Conservation (phyloP, 1,284 basidiomycete genomes). For the Naganishia sp. region DNA sequence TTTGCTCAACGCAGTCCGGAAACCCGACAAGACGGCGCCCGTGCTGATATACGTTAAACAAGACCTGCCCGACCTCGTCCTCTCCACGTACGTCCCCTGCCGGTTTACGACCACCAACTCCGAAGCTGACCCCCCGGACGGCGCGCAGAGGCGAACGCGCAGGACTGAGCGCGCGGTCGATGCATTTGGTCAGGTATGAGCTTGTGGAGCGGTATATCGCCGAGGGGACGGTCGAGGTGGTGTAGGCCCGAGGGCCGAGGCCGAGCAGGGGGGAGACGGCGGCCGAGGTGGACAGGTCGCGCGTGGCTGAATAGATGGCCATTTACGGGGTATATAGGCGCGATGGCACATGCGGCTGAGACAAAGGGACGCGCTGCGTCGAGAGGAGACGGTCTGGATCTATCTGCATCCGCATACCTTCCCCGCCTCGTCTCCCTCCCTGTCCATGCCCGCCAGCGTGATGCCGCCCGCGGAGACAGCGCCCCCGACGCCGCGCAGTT, state of each 20-base stretch:
- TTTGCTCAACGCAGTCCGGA: slow-evolving; percentile 60
- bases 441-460: background rate
- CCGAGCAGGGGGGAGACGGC: no score
- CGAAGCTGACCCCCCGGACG: no score
- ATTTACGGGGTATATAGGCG: background rate
- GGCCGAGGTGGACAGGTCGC: no score
- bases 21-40: slow-evolving; percentile 69
- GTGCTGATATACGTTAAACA: slow-evolving; percentile 76
- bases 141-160: slow-evolving; percentile 47
- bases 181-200: slow-evolving; percentile 52
- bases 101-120: slow-evolving; percentile 39
- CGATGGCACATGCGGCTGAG: background rate
- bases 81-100: slow-evolving; percentile 65
- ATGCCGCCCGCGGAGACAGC: background rate
- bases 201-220: slow-evolving; percentile 51
- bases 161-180: slow-evolving; percentile 47
- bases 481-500: slow-evolving; percentile 1
- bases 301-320: no score
- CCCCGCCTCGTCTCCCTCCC: background rate
- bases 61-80: slow-evolving; percentile 66
- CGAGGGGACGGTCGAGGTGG: slow-evolving; percentile 52
- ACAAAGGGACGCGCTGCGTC: background rate
- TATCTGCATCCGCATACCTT: no score
- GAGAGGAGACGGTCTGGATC: background rate
- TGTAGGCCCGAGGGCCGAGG: slow-evolving; percentile 4